Base-by-base conservation (phyloP, 2,329 filamentous ascomycete species). In the Dactylonectria estremocensis region DNA sequence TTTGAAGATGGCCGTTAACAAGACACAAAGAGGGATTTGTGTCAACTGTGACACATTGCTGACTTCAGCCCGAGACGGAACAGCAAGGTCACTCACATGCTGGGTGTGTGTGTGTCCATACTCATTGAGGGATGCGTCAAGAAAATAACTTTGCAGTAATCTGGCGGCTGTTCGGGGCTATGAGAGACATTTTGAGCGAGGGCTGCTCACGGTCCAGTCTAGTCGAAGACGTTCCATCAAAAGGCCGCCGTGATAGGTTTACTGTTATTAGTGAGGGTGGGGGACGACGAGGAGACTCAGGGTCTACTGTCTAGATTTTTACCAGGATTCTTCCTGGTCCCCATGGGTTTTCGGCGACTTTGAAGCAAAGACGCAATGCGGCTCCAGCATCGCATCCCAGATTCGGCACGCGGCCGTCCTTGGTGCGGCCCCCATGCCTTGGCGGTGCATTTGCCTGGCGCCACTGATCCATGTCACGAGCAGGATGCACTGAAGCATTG, bases 401-500 rank as follows among this genome's bases (percentile, higher is more conserved):
- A 52, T 31, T n/a, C 28, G 28, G 49, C 31, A 28, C n/a, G 9
- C 16, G 5, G 28, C 49, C 49, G 49, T 11, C 49, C 49, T 33
- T 52, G 40, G 40, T 43, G 40, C 5, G 5, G 24, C 4, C 13
- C 18, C 18, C 45, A 46, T 48, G 11, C 11, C 43, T 46, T 22
- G 22, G 16, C 40, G 43, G 31, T 28, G 24, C 24, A 13, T 4
- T n/a, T 9, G 7, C 33, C 37, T 53, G 52, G 60, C 60, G 53
- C 14, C 40, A 43, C 7, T 43, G 14, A 18, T 43, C 40, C 40
- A 18, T 14, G 14, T 62, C 60, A 56, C 60, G 53, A 55, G 60
- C 31, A 20, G 52, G 37, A 35, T 33, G 18, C 18, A 9, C 24
- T 28, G 24, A 28, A 52, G 16, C 31, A 18, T 33, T 33, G n/a